These are phyloP conservation scores for Hordeum marinum DNA, from an alignment of 176 grass and related monocot species.

Conservation along the genomic window DNA sequence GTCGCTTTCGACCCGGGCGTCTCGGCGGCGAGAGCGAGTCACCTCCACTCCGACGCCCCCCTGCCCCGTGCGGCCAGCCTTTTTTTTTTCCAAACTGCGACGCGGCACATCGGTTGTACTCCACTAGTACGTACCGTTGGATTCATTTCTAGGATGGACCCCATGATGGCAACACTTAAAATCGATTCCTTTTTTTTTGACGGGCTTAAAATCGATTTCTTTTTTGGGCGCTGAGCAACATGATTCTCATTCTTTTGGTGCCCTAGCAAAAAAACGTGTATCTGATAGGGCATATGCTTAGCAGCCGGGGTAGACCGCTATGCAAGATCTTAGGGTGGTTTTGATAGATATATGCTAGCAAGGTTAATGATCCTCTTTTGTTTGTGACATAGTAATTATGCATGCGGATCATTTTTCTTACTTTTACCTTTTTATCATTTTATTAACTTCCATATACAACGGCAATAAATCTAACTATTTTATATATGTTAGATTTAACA, in stretches of 20 bases:
- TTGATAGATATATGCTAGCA: background rate
- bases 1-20: background rate
- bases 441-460: no score
- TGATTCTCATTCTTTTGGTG: constrained; percentile 30
- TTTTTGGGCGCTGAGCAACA: constrained; percentile 4
- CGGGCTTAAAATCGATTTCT: background rate
- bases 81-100: background rate
- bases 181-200: background rate
- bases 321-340: background rate
- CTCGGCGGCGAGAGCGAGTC: background rate
- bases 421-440: no score
- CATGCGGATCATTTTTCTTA: no score
- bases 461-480: no score
- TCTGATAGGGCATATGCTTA: background rate
- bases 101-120: background rate
- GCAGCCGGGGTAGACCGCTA: background rate
- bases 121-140: background rate
- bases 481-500: no score
- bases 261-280: background rate
- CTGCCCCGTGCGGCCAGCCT: no score
- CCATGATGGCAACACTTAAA: background rate
- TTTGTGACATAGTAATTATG: no score
- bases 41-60: background rate
- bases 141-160: background rate
- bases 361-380: background rate